A percentile compares a stretch with the other conserved stretches of the same genome.
These are phyloP conservation scores for Carex parvula DNA, from an alignment of 176 grass and related monocot genomes.

Conservation along the genomic window DNA sequence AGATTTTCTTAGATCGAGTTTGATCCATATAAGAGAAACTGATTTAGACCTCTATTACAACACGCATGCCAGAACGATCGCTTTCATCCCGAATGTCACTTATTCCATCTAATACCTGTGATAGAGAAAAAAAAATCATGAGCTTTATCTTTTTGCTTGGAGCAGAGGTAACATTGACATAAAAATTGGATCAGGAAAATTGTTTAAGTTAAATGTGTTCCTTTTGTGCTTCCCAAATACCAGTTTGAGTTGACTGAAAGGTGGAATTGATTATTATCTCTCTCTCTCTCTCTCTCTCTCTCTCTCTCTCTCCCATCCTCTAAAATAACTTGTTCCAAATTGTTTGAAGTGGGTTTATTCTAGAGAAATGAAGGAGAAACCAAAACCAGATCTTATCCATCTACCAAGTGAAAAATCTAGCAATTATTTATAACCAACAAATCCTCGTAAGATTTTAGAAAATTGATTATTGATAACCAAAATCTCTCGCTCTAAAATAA, in stretches of 20 bases:
- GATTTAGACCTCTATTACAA: constrained; percentile 86
- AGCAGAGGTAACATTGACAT: background rate
- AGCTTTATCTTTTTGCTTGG: background rate
- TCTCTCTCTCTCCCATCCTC: background rate
- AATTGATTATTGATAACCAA: background rate
- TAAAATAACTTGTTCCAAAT: background rate
- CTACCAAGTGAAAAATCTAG: background rate
- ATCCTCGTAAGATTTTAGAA: background rate
- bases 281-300: too few species aligned
- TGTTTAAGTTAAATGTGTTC: background rate
- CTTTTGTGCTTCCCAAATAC: background rate
- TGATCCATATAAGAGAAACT: constrained; percentile 8
- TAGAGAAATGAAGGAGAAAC: background rate
- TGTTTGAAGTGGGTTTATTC: background rate
- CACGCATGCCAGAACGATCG: constrained; percentile 90
- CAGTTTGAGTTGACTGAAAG: background rate
- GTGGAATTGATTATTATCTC: background rate
- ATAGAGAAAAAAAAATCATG: constrained; percentile 10
- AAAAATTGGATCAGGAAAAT: background rate
- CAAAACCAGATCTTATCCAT: background rate
- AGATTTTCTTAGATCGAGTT: constrained; percentile 9
- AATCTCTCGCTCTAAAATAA: background rate
- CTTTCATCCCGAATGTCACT: constrained; percentile 98
- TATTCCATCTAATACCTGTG: constrained; percentile 86
- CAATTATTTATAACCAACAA: background rate